Conservation (phyloP, 2,329 filamentous ascomycete species). For the Uncinocarpus reesii region DNA sequence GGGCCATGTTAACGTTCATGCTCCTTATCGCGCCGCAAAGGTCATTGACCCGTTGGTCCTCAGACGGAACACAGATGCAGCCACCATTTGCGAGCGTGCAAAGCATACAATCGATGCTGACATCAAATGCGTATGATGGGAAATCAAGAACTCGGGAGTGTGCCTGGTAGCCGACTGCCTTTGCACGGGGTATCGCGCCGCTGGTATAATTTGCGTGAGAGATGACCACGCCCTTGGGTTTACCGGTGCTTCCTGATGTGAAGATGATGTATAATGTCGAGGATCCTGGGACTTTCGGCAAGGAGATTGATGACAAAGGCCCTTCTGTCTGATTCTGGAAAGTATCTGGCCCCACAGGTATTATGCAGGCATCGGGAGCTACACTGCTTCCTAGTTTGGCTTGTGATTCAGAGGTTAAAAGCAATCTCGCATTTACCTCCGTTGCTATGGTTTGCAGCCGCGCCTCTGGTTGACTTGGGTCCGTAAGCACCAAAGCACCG, state of each 20-base stretch:
- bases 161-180: constrained; percentile 38
- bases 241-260: constrained; percentile 46
- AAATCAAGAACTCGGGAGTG: constrained; percentile 52
- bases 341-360: constrained; percentile 8
- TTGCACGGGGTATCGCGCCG: constrained; percentile 44
- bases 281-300: constrained; percentile 13
- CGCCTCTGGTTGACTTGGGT: constrained; percentile 23
- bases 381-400: constrained; percentile 12
- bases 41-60: constrained; percentile 41
- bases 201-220: constrained; percentile 51
- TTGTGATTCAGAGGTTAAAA: constrained; percentile 17
- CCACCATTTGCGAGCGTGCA: constrained; percentile 47
- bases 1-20: constrained; percentile 45
- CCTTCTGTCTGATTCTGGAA: not conserved
- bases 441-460: constrained; percentile 25
- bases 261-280: constrained; percentile 49
- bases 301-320: not conserved
- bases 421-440: constrained; percentile 14
- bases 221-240: constrained; percentile 51
- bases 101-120: constrained; percentile 13
- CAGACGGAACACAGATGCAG: constrained; percentile 49
- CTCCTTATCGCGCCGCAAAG: constrained; percentile 42
- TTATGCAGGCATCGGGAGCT: constrained; percentile 5
- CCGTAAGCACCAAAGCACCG: constrained; percentile 24
- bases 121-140: constrained; percentile 15